A percentile compares a stretch with the other conserved stretches of the same genome.
Conservation (phyloP, 2,329 filamentous ascomycete genomes). For the Neurospora sp. region DNA sequence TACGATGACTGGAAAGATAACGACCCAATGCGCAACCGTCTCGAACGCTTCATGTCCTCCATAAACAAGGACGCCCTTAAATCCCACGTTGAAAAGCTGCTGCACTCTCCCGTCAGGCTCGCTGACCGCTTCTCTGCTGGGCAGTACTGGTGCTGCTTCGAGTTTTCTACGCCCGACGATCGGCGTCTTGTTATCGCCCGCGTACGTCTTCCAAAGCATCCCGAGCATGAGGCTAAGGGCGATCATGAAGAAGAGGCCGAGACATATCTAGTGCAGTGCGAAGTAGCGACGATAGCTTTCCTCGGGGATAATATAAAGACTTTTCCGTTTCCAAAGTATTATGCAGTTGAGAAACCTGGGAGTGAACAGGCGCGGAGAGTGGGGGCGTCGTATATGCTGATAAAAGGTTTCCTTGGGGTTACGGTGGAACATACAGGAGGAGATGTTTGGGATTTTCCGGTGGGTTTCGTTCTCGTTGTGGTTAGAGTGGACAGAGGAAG, state of each 20-base stretch:
- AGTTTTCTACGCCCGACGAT: slow-evolving; percentile 15
- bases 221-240: slow-evolving; percentile 7
- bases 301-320: slow-evolving; percentile 7
- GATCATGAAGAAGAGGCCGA: not conserved
- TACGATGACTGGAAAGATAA: slow-evolving; percentile 4
- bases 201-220: slow-evolving; percentile 17
- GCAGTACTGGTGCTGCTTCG: slow-evolving; percentile 20
- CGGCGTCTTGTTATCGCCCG: slow-evolving; percentile 16
- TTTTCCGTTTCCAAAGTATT: slow-evolving; percentile 10
- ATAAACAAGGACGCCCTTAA: not conserved
- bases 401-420: slow-evolving; percentile 19
- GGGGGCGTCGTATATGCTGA: slow-evolving; percentile 19
- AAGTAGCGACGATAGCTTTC: slow-evolving; percentile 15
- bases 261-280: slow-evolving; percentile 10
- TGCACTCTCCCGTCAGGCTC: slow-evolving; percentile 4
- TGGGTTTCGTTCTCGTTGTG: slow-evolving; percentile 5
- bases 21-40: not conserved
- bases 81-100: slow-evolving; percentile 1
- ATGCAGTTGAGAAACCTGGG: slow-evolving; percentile 13
- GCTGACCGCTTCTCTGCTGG: slow-evolving; percentile 22
- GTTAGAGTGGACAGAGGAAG: slow-evolving; percentile 4
- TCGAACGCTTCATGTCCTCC: not conserved
- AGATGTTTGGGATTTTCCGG: slow-evolving; percentile 14
- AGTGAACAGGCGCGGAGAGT: slow-evolving; percentile 10
- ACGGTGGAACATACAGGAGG: slow-evolving; percentile 13